Percentiles rank a stretch among this genome's conserved stretches.
These are phyloP conservation scores for Domatiomyces globalis DNA, from an alignment of 2,329 filamentous ascomycete species.

Conservation along the genomic window DNA sequence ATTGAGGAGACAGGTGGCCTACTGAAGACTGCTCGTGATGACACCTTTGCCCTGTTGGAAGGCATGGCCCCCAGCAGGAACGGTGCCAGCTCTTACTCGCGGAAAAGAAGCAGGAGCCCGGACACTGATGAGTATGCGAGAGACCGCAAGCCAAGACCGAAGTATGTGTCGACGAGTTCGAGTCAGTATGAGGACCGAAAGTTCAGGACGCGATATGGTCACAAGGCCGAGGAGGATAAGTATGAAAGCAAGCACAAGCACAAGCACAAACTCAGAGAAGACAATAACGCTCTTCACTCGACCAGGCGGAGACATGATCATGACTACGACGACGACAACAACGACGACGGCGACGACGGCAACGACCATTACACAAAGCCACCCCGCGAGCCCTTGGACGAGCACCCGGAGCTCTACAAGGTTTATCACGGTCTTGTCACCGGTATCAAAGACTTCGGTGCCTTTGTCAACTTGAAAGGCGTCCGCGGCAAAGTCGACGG, in stretches of 20 bases:
- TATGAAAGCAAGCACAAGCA: conserved; percentile 3
- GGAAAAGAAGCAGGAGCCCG: conserved; percentile 43
- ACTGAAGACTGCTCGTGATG: conserved; percentile 49
- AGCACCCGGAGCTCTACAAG: conserved; percentile 67
- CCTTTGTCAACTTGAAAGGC: conserved; percentile 81
- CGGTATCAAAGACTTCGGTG: conserved; percentile 88
- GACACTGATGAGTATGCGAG: conserved; percentile 36
- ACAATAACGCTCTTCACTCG: conserved; percentile 21
- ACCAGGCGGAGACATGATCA: conserved; percentile 29
- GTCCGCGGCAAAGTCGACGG: conserved; percentile 83
- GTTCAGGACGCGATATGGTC: conserved; percentile 26
- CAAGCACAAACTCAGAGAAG: conserved; percentile 7
- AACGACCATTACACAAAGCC: conserved; percentile 42
- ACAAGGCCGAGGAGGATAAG: conserved; percentile 31
- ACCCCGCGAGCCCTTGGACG: conserved; percentile 44
- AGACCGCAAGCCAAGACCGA: conserved; percentile 31
- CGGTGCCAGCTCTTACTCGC: conserved; percentile 25
- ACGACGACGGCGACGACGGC: conserved; percentile 21
- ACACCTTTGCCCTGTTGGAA: conserved; percentile 86
- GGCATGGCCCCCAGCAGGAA: conserved; percentile 56
- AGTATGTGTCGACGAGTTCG: conserved; percentile 38
- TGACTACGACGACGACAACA: conserved; percentile 31
- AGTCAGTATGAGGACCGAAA: conserved; percentile 32
- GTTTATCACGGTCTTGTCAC: conserved; percentile 83
- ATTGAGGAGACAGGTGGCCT: conserved; percentile 19